Percentiles rank a stretch among this genome's conserved stretches.
phyloP scores from a whole-genome alignment of 2,329 filamentous ascomycete species.

The Colletotrichum eremochloae region DNA sequence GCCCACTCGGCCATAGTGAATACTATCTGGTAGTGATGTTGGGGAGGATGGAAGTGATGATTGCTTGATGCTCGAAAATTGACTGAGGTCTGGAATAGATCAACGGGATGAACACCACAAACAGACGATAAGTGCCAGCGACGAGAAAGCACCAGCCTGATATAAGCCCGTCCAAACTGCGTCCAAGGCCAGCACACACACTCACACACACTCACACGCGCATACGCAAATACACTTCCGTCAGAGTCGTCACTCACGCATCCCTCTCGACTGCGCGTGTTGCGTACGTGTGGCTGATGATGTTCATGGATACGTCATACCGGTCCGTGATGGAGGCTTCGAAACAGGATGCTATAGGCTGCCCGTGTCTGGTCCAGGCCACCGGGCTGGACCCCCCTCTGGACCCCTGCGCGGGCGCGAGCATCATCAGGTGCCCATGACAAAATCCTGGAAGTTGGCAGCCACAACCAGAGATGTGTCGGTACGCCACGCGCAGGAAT shows the following conservation, averaged over 20 bases:
- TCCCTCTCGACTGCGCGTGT: slow-evolving; percentile 25
- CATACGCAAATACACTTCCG: slow-evolving; percentile 9
- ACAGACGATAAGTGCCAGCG: background rate
- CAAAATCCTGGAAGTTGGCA: slow-evolving; percentile 41
- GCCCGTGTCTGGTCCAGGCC: slow-evolving; percentile 12
- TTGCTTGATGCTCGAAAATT: background rate
- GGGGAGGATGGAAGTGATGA: background rate
- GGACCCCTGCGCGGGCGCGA: slow-evolving; percentile 22
- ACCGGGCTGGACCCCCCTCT: slow-evolving; percentile 27
- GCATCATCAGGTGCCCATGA: slow-evolving; percentile 29
- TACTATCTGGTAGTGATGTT: background rate
- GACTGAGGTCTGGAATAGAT: slow-evolving; percentile 15
- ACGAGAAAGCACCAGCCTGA: slow-evolving; percentile 23
- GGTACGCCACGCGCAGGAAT: slow-evolving; percentile 27
- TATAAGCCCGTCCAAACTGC: slow-evolving; percentile 22
- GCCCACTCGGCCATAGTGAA: slow-evolving; percentile 64
- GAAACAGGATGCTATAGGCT: slow-evolving; percentile 36
- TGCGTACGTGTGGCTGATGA: slow-evolving; percentile 38
- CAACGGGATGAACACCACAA: slow-evolving; percentile 35
- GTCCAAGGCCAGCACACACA: background rate
- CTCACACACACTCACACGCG: background rate
- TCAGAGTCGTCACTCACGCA: slow-evolving; percentile 37
- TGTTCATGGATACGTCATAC: slow-evolving; percentile 39
- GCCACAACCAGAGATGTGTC: slow-evolving; percentile 23
- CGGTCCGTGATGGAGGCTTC: slow-evolving; percentile 40